phyloP scores from a whole-genome alignment of 1,284 basidiomycete genomes.

The Naganishia cerealis region DNA sequence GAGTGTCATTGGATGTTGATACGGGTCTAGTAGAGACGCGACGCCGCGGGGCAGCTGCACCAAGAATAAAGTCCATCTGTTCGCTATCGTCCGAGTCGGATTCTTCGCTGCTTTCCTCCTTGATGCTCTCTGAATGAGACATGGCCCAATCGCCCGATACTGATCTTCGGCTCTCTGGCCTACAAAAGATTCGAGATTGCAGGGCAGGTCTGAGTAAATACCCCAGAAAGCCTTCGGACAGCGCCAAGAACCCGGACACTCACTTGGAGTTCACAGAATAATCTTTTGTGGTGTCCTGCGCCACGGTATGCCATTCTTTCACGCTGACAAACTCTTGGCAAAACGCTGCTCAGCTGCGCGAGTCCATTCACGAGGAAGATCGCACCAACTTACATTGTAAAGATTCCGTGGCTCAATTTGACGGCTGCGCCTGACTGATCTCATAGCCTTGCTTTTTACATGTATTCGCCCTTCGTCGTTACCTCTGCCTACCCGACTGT shows the following conservation, averaged over 20 bases:
- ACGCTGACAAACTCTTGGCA: constrained; percentile 61
- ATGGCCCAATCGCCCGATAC: constrained; percentile 6
- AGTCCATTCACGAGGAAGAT: neutral
- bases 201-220: constrained; percentile 46
- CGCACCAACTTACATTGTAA: constrained; percentile 67
- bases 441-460: constrained; percentile 75
- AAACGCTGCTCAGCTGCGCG: constrained; percentile 3
- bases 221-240: neutral
- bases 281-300: constrained; percentile 11
- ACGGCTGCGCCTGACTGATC: constrained; percentile 68
- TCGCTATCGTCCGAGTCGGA: constrained; percentile 23
- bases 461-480: constrained; percentile 60
- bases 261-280: constrained; percentile 37
- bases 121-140: constrained; percentile 14
- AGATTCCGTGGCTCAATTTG: constrained; percentile 80
- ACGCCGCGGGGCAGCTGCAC: constrained; percentile 5
- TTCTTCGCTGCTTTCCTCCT: constrained; percentile 9
- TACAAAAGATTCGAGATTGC: neutral
- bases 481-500: constrained; percentile 65
- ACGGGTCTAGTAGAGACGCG: neutral
- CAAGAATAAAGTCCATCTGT: constrained; percentile 25
- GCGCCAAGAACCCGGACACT: constrained; percentile 36
- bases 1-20: neutral
- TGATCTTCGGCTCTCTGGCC: neutral
- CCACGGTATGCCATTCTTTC: constrained; percentile 67